These are phyloP conservation scores for Cubamyces sp. DNA, from an alignment of 768 basidiomycete genomes.

Conservation along the genomic window DNA sequence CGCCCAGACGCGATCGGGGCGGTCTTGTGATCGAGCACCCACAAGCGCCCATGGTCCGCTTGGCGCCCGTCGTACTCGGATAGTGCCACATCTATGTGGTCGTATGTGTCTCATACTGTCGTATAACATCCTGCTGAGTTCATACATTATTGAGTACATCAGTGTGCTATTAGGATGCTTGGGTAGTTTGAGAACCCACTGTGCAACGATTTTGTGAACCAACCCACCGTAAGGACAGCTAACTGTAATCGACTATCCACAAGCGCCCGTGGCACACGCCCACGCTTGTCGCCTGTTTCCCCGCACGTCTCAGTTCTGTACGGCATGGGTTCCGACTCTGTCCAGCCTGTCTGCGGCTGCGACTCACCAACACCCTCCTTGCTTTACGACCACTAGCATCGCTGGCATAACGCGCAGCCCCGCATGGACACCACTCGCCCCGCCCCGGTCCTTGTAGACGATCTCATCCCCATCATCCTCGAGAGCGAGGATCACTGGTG, in stretches of 20 bases:
- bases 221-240: no score
- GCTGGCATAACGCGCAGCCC: conserved; percentile 14
- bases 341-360: conserved; percentile 8
- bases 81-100: no score
- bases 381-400: conserved; percentile 15
- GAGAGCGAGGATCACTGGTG: conserved; percentile 55
- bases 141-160: no score
- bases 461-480: conserved; percentile 57
- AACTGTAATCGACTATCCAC: background rate
- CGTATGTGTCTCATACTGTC: no score
- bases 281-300: conserved; percentile 1
- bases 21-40: conserved; percentile 8
- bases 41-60: no score
- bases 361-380: background rate
- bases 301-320: conserved; percentile 10
- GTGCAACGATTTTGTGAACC: no score
- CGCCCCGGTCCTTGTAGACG: conserved; percentile 45
- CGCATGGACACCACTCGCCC: conserved; percentile 13
- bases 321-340: conserved; percentile 18
- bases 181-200: no score
- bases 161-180: no score
- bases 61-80: no score
- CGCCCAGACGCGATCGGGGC: background rate
- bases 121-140: no score
- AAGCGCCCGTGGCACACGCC: conserved; percentile 5